Base-by-base conservation (phyloP, 306 rosid species). In the Sphenostylis stenocarpa region DNA sequence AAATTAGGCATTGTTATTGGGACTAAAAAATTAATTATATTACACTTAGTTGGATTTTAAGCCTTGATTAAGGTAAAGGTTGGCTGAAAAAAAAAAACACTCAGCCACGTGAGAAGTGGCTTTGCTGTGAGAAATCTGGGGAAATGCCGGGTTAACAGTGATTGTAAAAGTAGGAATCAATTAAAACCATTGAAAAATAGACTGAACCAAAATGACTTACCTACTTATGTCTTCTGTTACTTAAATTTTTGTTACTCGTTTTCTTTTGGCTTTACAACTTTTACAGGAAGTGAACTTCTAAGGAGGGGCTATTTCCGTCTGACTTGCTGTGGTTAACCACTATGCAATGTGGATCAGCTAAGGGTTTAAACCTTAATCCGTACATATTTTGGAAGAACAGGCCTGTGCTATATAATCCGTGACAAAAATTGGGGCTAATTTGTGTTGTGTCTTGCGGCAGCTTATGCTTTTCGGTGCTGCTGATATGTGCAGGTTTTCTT, bases 331-430 rank as follows among this genome's bases (percentile, higher is more conserved):
- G 28, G 13, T 28, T 67, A 45, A 26, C 44, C 28, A 15, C 28
- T 45, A 14, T 26, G 60, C n/a, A 28, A 1, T 15, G 36, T 68
- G 43, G 43, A 21, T 67, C 15, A 14, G 55, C 34, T 39, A 44
- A 38, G 26, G 15, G 31, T 36, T 34, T 34, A 33, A 62, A 62
- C n/a, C 49, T 64, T 64, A 10, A 16, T 9, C 26, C 8, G 4
- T 34, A 34, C 1, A 20, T 33, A 14, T 23, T 24, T 67, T 43
- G 39, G 14, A 43, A 45, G 28, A 67, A 57, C 87, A 89, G 93
- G 85, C 76, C 10, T 85, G 86, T 68, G 87, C 71, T 52, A 84
- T 91, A 80, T 67, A 72, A 61, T 87, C 81, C 2, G 87, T 70
- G 41, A 85, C 77, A 56, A 17, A 80, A 73, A 83, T 83, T 7